Base-by-base conservation (phyloP, 2,329 filamentous ascomycete genomes). In the Ceratocystis harringtonii region DNA sequence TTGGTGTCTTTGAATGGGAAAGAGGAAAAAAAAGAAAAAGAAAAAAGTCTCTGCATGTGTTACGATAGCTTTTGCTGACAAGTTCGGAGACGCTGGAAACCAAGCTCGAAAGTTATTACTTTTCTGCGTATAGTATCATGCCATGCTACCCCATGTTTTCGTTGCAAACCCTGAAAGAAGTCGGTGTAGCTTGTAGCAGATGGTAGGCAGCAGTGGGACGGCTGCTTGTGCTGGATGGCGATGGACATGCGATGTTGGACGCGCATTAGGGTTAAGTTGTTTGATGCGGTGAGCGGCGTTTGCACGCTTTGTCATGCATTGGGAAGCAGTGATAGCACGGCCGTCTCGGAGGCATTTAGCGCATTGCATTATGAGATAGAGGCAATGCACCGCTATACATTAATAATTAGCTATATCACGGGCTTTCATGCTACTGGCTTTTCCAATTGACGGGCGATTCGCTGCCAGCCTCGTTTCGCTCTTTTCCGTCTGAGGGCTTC, bases 11-110 rank as follows among this genome's bases (percentile, higher is more conserved):
- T 17, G 48, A 5, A 41, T 15, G 36, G 36, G 36, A 12, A 41
- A 41, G 36, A 52, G 15, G 19, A 69, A 70, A n/a, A 57, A 57
- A 25, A 28, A 3, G 68, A 70, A 4, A 36, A 52, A 48, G 2
- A 69, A 70, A 12, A 58, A 32, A 15, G 52, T 36, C 55, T 58
- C 32, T 58, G 55, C 55, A 58, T 57, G 52, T 57, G 52, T 32
- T 30, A 57, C 22, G 52, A 32, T 57, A 30, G 50, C 25, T 17
- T 15, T 32, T 32, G 52, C 17, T 12, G 52, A 30, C 10, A 19
- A 30, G 52, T 32, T 30, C 25, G 25, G 25, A 57, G 28, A 57
- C 5, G 17, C 25, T 57, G 28, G 22, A 57, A 32, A 12, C 10
- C n/a, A 17, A 12, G 25, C 6, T 10, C 12, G 15, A 10, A 12